Evolutionary conservation across 1,139 yeast species (phyloP).

Genomic region (Petasospora rhodanensis): DNA sequence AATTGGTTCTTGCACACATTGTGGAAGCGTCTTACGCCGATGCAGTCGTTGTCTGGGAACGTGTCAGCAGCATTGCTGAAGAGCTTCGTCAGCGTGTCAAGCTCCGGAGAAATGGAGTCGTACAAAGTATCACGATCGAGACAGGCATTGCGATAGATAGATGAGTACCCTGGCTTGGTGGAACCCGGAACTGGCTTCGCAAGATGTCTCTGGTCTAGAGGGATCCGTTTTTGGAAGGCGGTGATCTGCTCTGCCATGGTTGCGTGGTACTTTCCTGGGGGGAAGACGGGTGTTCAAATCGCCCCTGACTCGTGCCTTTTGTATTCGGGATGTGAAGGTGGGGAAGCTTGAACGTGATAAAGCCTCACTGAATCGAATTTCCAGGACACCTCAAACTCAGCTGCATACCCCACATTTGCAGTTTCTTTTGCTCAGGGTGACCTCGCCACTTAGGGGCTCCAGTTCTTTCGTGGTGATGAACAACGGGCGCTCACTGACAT

Average conservation of each 20-base stretch:
- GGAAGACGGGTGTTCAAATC: no score
- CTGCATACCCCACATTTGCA: no score
- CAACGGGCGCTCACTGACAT: no score
- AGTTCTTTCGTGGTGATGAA: no score
- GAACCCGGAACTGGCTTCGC: slow-evolving; percentile 11
- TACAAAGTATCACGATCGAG: slow-evolving; percentile 30
- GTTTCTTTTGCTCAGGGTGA: no score
- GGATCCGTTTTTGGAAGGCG: slow-evolving; percentile 3
- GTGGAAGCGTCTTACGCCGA: slow-evolving; percentile 35
- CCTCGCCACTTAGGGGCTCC: no score
- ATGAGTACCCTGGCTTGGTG: slow-evolving; percentile 14
- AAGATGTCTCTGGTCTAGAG: slow-evolving; percentile 2
- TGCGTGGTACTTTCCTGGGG: no score
- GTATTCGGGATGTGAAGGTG: no score
- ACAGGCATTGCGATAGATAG: slow-evolving; percentile 32
- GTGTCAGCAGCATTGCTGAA: slow-evolving; percentile 32
- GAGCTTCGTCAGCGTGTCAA: slow-evolving; percentile 35
- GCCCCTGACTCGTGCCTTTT: no score
- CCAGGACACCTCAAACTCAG: no score
- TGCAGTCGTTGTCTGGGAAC: slow-evolving; percentile 29
- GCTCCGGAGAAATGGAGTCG: slow-evolving; percentile 34
- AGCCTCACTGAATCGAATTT: no score
- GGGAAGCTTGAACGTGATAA: no score
- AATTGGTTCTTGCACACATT: slow-evolving; percentile 20
- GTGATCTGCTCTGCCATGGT: slow-evolving; percentile 5